phyloP scores from a whole-genome alignment of 177 flowering plant species.

The Vitis hybrid region DNA sequence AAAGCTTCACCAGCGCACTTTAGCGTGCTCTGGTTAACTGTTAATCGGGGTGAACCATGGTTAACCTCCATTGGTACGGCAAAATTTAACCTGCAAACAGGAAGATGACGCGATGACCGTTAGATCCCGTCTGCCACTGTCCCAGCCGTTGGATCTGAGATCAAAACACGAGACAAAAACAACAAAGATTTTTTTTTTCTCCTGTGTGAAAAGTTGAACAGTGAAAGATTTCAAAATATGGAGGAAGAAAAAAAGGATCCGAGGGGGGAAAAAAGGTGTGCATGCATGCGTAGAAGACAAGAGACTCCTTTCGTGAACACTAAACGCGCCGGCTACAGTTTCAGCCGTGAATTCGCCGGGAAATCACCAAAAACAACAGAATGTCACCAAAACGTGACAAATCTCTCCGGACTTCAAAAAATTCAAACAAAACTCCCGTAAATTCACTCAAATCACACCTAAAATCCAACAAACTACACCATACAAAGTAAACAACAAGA shows the following conservation, averaged over 20 bases:
- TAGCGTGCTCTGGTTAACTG: conserved; percentile 15
- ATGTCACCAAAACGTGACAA: not conserved
- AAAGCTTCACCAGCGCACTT: conserved; percentile 28
- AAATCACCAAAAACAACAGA: not conserved
- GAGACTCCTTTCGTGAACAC: not conserved
- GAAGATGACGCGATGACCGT: conserved; percentile 13
- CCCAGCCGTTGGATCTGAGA: conserved; percentile 21
- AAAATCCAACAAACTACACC: not conserved
- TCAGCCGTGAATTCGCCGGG: not conserved
- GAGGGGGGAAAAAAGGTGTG: not conserved
- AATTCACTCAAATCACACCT: not conserved
- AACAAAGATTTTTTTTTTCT: not conserved
- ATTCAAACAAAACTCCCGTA: not conserved
- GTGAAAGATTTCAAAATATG: conserved; percentile 2
- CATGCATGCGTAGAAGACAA: not conserved
- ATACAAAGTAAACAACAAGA: not conserved
- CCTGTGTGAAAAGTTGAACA: not conserved
- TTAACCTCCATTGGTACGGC: conserved; percentile 24
- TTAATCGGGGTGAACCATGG: conserved; percentile 12
- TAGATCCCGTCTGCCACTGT: conserved; percentile 15
- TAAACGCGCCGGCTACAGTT: not conserved
- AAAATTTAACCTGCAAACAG: conserved; percentile 13
- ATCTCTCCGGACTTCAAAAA: not conserved
- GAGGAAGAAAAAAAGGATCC: not conserved
- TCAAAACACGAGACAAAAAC: not conserved